Base-by-base conservation (phyloP, 305 asterid genomes). In the Solanum aculeatissimum region DNA sequence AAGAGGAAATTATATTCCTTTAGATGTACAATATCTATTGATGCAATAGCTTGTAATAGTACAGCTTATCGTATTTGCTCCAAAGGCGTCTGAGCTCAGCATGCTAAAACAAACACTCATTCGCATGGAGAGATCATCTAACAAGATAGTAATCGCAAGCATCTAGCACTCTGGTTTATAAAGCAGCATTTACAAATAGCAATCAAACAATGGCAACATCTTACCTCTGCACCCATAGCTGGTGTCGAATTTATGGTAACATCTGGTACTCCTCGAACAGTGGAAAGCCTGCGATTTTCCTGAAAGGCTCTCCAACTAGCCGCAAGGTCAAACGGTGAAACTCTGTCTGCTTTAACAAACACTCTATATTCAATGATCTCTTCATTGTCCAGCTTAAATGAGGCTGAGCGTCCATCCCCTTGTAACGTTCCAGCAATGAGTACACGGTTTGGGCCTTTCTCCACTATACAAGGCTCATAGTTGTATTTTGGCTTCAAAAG, bases 221-320 rank as follows among this genome's bases (percentile, higher is more conserved):
- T 69, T 85, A 96, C 98, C 95, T 92, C 97, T 21, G 88, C 82
- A 75, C 89, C 89, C 38, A 88, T 78, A 69, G 88, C 90, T 53
- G 92, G 83, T 49, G 87, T 89, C 16, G 98, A 89, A 84, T 92
- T 92, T 55, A 97, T 93, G 87, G 95, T 95, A 85, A 97, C 93
- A 86, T 95, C 98, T 3, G 99, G 99, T 57, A 97, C 93, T 35
- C 98, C 98, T 84, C 98, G 97, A 90, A 97, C 99, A 65, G 95
- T 85, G 10, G 99, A 97, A 71, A 93, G 98, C 92, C 87, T 93
- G 88, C 96, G 93, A 88, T 97, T 95, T 87, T 95, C 98, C 90
- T 91, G 95, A 90, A 92, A 95, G 6, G 98, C 95, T 82, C 99
- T 94, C 99, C 98, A 97, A 90, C 99, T 97, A 3, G 98, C 98